phyloP scores from a whole-genome alignment of 371 early-diverging fungal genomes.

The Haplosporangium sp. region DNA sequence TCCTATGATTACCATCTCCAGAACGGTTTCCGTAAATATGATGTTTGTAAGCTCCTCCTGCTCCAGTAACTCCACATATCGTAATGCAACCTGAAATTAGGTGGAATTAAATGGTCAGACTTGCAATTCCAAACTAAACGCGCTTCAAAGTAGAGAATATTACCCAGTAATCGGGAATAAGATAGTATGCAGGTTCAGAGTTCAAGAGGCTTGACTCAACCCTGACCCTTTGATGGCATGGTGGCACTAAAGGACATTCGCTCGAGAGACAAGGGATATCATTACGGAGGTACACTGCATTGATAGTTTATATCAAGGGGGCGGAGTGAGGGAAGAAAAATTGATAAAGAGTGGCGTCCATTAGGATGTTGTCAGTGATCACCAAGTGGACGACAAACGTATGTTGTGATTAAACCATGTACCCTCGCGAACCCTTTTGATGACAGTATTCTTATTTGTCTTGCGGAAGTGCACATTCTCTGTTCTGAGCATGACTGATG shows the following conservation, averaged over 20 bases:
- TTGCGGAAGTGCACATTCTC: conserved; percentile 59
- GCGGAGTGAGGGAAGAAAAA: not conserved
- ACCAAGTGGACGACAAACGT: not conserved
- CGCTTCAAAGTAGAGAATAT: conserved; percentile 30
- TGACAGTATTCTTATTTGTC: conserved; percentile 67
- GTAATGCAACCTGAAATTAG: conserved; percentile 64
- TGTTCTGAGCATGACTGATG: conserved; percentile 26
- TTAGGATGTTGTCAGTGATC: not conserved
- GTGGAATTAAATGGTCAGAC: not conserved
- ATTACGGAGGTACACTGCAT: conserved; percentile 67
- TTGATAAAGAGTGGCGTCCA: not conserved
- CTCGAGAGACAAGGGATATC: conserved; percentile 75
- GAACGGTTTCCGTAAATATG: conserved; percentile 75
- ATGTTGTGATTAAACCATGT: conserved; percentile 7
- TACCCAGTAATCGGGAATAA: conserved; percentile 68
- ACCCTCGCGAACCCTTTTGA: conserved; percentile 74
- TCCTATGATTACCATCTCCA: conserved; percentile 62
- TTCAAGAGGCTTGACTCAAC: conserved; percentile 59
- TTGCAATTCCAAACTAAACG: not conserved
- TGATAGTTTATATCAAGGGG: not conserved
- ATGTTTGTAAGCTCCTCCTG: conserved; percentile 70
- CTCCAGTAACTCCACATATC: conserved; percentile 69
- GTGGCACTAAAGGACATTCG: conserved; percentile 55
- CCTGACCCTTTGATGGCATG: conserved; percentile 51
- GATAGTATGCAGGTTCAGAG: conserved; percentile 60